Conservation (phyloP, 2,329 filamentous ascomycete species). For the Colletotrichum tofieldiae region DNA sequence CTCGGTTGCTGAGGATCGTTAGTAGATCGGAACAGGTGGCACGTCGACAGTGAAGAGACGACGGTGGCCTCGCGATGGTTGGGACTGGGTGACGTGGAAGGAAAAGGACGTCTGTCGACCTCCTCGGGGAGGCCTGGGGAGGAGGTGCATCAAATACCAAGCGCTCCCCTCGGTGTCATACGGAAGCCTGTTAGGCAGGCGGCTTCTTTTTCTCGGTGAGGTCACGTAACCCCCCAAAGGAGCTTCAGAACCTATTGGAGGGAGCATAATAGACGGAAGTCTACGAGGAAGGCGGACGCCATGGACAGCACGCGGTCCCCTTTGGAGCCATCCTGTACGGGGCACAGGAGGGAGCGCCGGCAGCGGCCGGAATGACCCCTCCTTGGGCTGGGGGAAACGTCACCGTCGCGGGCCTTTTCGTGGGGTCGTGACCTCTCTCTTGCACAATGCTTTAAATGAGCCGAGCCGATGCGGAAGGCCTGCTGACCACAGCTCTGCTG, state of each 20-base stretch:
- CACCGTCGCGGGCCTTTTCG: constrained; percentile 26
- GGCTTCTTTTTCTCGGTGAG: not conserved
- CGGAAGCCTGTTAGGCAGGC: constrained; percentile 33
- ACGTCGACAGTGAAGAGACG: constrained; percentile 14
- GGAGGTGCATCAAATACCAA: constrained; percentile 15
- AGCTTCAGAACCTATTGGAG: not conserved
- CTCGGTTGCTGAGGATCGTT: constrained; percentile 4
- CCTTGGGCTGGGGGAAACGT: constrained; percentile 22
- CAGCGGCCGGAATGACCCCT: constrained; percentile 35
- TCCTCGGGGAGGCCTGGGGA: not conserved
- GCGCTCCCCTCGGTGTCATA: constrained; percentile 21
- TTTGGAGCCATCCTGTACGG: constrained; percentile 12
- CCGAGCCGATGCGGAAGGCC: constrained; percentile 32
- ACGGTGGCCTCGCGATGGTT: constrained; percentile 31
- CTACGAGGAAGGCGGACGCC: not conserved
- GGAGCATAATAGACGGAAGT: not conserved
- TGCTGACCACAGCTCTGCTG: constrained; percentile 24
- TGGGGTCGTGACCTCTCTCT: constrained; percentile 39
- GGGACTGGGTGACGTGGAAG: not conserved
- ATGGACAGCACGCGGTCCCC: constrained; percentile 20
- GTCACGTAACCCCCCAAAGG: constrained; percentile 5
- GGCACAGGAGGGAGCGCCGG: not conserved
- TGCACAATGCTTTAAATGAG: constrained; percentile 27
- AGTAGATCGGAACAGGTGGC: constrained; percentile 29
- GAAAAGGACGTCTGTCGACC: not conserved